phyloP scores from a whole-genome alignment of 2,329 filamentous ascomycete species.

The Emergomyces pasteurianus region DNA sequence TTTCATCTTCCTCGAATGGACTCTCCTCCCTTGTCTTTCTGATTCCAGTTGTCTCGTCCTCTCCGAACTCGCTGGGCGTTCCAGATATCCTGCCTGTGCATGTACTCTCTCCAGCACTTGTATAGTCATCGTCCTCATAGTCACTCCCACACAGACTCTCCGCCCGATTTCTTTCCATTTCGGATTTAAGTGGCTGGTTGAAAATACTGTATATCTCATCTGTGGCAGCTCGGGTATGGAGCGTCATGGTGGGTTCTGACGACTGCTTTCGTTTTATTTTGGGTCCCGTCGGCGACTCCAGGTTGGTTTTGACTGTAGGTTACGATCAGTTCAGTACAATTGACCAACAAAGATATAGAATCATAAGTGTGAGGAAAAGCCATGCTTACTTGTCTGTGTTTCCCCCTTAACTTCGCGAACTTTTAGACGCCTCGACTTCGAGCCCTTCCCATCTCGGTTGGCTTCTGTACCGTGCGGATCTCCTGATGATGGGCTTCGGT shows the following conservation, averaged over 20 bases:
- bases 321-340: conserved; percentile 6
- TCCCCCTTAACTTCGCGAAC: conserved; percentile 71
- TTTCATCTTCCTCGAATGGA: conserved; percentile 21
- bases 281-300: conserved; percentile 76
- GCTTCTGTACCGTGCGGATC: conserved; percentile 14
- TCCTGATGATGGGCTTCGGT: conserved; percentile 9
- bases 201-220: conserved; percentile 98
- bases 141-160: conserved; percentile 56
- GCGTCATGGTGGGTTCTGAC: conserved; percentile 89
- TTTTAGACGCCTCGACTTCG: conserved; percentile 58
- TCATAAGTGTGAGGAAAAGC: not conserved
- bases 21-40: conserved; percentile 29
- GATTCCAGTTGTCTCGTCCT: conserved; percentile 39
- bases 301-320: conserved; percentile 71
- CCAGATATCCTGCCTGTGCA: conserved; percentile 59
- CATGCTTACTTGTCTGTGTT: conserved; percentile 73
- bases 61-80: conserved; percentile 52
- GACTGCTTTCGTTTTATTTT: conserved; percentile 70
- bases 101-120: conserved; percentile 75
- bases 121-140: conserved; percentile 63
- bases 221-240: conserved; percentile 88
- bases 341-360: not conserved
- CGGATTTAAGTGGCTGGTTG: conserved; percentile 62
- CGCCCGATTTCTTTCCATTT: conserved; percentile 36
- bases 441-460: conserved; percentile 17